Evolutionary conservation across 495 filamentous ascomycete genomes (phyloP).

Genomic region (Letharia columbiana): DNA sequence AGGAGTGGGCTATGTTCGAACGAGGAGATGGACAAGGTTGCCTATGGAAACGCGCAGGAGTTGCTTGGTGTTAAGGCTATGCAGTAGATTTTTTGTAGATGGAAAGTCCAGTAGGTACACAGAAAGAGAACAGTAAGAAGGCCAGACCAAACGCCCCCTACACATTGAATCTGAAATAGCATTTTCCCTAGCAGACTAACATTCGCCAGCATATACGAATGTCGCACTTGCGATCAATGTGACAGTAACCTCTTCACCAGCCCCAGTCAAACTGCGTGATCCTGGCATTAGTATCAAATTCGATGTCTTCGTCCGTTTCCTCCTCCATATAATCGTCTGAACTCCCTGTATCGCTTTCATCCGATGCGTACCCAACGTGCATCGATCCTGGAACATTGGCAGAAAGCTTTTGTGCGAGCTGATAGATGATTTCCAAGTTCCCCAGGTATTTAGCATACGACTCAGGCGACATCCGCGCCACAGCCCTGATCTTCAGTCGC

Average conservation of each 20-base stretch:
- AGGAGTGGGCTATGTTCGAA: not conserved
- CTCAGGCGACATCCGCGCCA: not conserved
- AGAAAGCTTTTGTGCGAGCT: not conserved
- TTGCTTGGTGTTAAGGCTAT: not conserved
- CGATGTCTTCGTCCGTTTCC: not conserved
- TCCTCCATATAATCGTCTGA: not conserved
- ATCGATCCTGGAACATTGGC: not conserved
- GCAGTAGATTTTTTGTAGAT: not conserved
- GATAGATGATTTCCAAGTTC: slow-evolving; percentile 6
- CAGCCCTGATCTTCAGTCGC: not conserved
- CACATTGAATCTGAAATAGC: not conserved
- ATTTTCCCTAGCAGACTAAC: not conserved
- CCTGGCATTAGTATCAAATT: not conserved
- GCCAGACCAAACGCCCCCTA: not conserved
- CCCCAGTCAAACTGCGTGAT: not conserved
- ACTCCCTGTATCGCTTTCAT: not conserved
- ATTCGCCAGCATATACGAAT: not conserved
- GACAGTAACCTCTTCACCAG: not conserved
- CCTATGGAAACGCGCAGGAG: not conserved
- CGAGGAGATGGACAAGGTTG: slow-evolving; percentile 1
- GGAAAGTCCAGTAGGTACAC: too few species aligned
- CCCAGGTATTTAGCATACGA: slow-evolving; percentile 1
- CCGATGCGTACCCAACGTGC: not conserved
- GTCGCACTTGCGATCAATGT: not conserved
- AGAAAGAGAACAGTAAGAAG: too few species aligned